A percentile compares a stretch with the other conserved stretches of the same genome.
These are phyloP conservation scores for Astragalus glycyphyllos DNA, from an alignment of 306 rosid genomes.

Conservation along the genomic window DNA sequence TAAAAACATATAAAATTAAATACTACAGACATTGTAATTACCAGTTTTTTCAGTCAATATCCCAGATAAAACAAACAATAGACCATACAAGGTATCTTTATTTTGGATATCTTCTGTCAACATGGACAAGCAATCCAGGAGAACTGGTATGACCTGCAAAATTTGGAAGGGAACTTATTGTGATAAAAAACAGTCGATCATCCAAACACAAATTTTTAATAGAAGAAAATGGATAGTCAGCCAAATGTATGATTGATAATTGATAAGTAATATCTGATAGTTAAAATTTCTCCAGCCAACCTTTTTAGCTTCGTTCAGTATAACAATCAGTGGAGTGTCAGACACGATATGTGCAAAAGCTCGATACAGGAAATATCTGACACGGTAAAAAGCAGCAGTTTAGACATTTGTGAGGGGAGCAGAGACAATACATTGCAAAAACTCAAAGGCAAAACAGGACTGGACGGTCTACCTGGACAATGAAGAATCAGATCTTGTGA, in stretches of 20 bases:
- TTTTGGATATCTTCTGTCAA: slow-evolving; percentile 68
- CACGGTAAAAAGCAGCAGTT: slow-evolving; percentile 36
- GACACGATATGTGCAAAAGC: slow-evolving; percentile 73
- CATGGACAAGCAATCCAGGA: slow-evolving; percentile 71
- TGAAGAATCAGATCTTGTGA: slow-evolving; percentile 60
- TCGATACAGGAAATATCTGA: slow-evolving; percentile 75
- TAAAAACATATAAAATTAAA: slow-evolving; percentile 22
- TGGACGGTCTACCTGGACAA: slow-evolving; percentile 62
- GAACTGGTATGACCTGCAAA: slow-evolving; percentile 86
- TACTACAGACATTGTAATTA: slow-evolving; percentile 47
- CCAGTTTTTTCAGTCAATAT: slow-evolving; percentile 80
- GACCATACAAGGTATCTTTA: slow-evolving; percentile 70
- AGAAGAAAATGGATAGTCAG: background rate
- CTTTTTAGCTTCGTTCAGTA: slow-evolving; percentile 80
- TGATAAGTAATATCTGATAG: background rate
- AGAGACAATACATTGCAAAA: slow-evolving; percentile 13
- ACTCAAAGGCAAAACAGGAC: slow-evolving; percentile 35
- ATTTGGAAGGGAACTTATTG: slow-evolving; percentile 23
- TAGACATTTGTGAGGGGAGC: slow-evolving; percentile 22
- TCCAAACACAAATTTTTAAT: slow-evolving; percentile 27
- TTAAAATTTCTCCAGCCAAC: slow-evolving; percentile 54
- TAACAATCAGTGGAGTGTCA: slow-evolving; percentile 71
- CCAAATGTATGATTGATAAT: background rate
- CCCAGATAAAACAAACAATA: slow-evolving; percentile 89
- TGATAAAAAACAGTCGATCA: slow-evolving; percentile 29